Evolutionary conservation across 441 rosid genomes (phyloP).

Genomic region (Adansonia rubrostipa): DNA sequence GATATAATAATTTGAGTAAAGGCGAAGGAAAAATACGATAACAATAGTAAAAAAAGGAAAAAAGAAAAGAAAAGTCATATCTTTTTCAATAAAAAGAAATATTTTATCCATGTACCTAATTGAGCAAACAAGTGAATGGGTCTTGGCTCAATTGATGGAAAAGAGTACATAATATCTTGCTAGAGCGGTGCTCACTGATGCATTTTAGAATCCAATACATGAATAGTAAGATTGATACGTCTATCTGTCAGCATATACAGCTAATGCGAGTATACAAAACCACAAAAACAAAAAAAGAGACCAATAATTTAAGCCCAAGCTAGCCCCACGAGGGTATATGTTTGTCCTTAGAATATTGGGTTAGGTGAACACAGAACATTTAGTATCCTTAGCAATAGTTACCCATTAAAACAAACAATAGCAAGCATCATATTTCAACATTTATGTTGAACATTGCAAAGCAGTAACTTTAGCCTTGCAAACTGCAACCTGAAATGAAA

Average conservation of each 20-base stretch:
- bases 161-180: background rate
- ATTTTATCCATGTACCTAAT: background rate
- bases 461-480: background rate
- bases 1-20: conserved; percentile 7
- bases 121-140: background rate
- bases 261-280: background rate
- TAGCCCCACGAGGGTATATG: background rate
- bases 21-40: background rate
- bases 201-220: no score
- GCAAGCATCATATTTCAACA: background rate
- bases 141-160: background rate
- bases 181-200: background rate
- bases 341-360: background rate
- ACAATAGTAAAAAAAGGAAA: background rate
- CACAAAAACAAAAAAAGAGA: background rate
- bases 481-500: background rate
- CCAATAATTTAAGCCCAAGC: background rate
- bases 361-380: background rate
- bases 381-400: background rate
- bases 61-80: background rate
- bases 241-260: background rate
- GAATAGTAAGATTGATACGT: background rate
- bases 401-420: background rate
- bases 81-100: background rate
- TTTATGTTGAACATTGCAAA: background rate